These are phyloP conservation scores for Mycena epipterygia DNA, from an alignment of 768 basidiomycete genomes.

Conservation along the genomic window DNA sequence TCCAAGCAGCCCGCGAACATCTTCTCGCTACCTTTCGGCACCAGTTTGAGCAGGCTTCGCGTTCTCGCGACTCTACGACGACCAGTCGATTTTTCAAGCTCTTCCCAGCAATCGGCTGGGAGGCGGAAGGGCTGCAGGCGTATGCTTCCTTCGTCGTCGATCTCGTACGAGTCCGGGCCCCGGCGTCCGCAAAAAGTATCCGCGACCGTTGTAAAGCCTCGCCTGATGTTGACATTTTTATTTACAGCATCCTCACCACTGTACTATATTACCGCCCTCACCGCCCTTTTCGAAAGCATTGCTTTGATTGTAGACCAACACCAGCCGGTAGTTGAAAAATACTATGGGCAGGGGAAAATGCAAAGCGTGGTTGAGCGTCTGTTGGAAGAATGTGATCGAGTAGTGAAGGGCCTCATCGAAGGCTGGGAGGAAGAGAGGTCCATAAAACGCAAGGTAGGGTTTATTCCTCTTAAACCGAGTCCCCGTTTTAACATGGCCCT, in stretches of 20 bases:
- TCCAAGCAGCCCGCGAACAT: slow-evolving; percentile 79
- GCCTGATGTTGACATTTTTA: slow-evolving; percentile 18
- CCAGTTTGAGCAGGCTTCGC: slow-evolving; percentile 89
- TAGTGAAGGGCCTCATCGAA: slow-evolving; percentile 79
- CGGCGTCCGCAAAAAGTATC: slow-evolving; percentile 86
- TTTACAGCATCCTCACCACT: slow-evolving; percentile 87
- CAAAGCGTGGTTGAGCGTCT: slow-evolving; percentile 78
- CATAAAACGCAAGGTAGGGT: slow-evolving; percentile 80
- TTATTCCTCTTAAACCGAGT: neutral
- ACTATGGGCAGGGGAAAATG: slow-evolving; percentile 95
- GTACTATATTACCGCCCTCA: slow-evolving; percentile 92
- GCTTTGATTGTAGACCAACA: slow-evolving; percentile 98
- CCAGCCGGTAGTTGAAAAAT: slow-evolving; percentile 97
- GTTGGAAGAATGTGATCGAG: slow-evolving; percentile 88
- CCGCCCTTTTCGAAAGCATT: slow-evolving; percentile 94
- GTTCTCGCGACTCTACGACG: slow-evolving; percentile 83
- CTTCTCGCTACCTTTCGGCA: slow-evolving; percentile 83
- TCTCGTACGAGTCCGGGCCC: slow-evolving; percentile 83
- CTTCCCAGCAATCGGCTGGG: slow-evolving; percentile 96
- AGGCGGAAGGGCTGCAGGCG: slow-evolving; percentile 89
- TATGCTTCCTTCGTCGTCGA: slow-evolving; percentile 96
- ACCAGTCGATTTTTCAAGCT: slow-evolving; percentile 97
- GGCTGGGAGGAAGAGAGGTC: slow-evolving; percentile 94
- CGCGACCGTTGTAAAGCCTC: slow-evolving; percentile 26
- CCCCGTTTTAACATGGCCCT: neutral